Evolutionary conservation across 1,284 basidiomycete genomes (phyloP), one percentile per base, ranked within the genome.

Genomic region (Ustilago tritici): DNA sequence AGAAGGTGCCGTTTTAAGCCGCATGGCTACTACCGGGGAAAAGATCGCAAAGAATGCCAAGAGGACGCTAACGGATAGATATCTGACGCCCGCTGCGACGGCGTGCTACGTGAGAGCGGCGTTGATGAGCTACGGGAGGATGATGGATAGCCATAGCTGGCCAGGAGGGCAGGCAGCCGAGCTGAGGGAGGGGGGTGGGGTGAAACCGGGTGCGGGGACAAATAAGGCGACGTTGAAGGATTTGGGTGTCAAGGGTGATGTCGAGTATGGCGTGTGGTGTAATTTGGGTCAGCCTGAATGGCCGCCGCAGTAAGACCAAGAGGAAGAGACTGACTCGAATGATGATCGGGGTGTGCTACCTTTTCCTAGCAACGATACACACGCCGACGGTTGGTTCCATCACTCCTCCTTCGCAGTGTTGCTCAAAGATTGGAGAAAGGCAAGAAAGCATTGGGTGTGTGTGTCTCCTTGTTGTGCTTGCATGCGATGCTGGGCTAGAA

Each of bases 281-380:
- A 69, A 75, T 38, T 61, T 81, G 41, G 79, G 77, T 15, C 62
- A 61, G 57, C 79, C 79, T 1, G 70, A 79, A 31, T 81, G 79
- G 79, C 76, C 78, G 19, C 79, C 77, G 9, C 17, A 57, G 32
- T 68, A 41, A 57, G 10, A 28, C 23, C 23, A 17, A 36, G 23
- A 28, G 19, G 31, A 19, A 10, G 8, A 5, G 7, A 15, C 52
- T 53, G 12, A 14, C 14, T 6, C 14, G 12, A 6, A 15, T 41
- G 12, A 15, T 17, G 7, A 17, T 41, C 6, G 14, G 14, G 40
- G 7, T 41, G 11, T 6, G 6, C 40, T 41, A 15, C 12, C 14
- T 15, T 41, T 41, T 12, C 23, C 23, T 28, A 3, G 23, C 23
- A 28, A 28, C 23, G 23, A 28, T 28, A 28, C 23, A 28, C 3